Evolutionary conservation across 352 stramenopile genomes (phyloP).

Genomic region (Pythium oligandrum): DNA sequence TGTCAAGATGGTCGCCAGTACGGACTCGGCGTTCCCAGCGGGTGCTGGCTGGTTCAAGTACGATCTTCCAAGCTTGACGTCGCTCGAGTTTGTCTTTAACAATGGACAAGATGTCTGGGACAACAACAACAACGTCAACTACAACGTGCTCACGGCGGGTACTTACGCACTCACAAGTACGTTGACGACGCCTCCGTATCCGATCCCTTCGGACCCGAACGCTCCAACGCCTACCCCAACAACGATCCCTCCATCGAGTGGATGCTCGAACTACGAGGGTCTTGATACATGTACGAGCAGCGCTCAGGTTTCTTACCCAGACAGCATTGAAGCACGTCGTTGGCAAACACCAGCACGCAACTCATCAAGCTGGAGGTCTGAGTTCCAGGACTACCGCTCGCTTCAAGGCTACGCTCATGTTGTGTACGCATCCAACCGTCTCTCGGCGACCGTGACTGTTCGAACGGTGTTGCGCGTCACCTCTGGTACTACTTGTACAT

Average conservation of each 20-base stretch:
- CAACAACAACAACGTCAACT: conserved; percentile 38
- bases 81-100: conserved; percentile 38
- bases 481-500: conserved; percentile 20
- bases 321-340: conserved; percentile 22
- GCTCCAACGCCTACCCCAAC: not conserved
- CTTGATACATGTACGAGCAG: not conserved
- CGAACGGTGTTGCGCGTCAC: conserved; percentile 27
- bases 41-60: conserved; percentile 38
- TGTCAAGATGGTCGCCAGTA: conserved; percentile 24
- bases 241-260: not conserved
- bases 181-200: conserved; percentile 7
- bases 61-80: conserved; percentile 17
- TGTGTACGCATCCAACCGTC: conserved; percentile 25
- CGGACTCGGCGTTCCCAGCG: conserved; percentile 25
- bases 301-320: conserved; percentile 5
- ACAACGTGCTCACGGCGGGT: conserved; percentile 25
- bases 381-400: conserved; percentile 43
- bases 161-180: conserved; percentile 20
- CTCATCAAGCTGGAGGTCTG: conserved; percentile 15
- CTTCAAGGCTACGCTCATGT: conserved; percentile 35
- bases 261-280: not conserved
- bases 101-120: conserved; percentile 40
- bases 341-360: conserved; percentile 53
- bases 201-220: not conserved
- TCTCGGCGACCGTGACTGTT: conserved; percentile 33